Evolutionary conservation across 148 eudicot species (phyloP), one percentile per base, ranked within the genome.

Genomic region (Silene conica): DNA sequence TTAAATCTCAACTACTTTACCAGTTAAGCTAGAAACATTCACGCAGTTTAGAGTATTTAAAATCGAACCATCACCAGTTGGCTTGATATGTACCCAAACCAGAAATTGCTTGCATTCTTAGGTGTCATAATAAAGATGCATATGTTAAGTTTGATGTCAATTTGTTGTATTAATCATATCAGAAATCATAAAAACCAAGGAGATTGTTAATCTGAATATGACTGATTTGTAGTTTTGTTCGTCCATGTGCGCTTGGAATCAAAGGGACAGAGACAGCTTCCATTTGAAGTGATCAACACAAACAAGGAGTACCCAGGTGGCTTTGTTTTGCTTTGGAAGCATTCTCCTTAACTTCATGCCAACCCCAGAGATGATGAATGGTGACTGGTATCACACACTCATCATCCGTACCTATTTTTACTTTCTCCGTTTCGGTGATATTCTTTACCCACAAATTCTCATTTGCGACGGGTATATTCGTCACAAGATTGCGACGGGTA

Each of bases 191-290:
- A 20, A 71, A 20, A 71, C 18, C 18, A 74, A 74, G 21, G 34
- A 31, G 38, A 58, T 22, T 26, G 34, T 61, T 60, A 60, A 64
- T 71, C 63, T 70, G 64, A 75, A 21, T 71, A 48, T 69, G 43
- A 61, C 78, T 62, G 55, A 0, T 62, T 74, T 76, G 74, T 80
- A 67, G 54, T 76, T 72, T 76, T 46, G 55, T 69, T 76, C 74
- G 58, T 73, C 77, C 83, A 77, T 80, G 83, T 73, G 77, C 80
- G 0, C 34, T 55, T 31, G 71, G 77, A 80, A 80, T 80, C 83
- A 73, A 80, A 77, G 77, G 70, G 70, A 76, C 70, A 67, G 48
- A 60, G 83, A 76, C 83, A 80, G 64, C 80, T 72, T 76, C 83
- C 58, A 31, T 63, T 70, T 73, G 58, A 80, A 73, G 80, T 72